Percentiles rank a stretch among this genome's conserved stretches.
These are phyloP conservation scores for Aspergillus hiratsukae DNA, from an alignment of 2,329 filamentous ascomycete genomes.

Conservation along the genomic window DNA sequence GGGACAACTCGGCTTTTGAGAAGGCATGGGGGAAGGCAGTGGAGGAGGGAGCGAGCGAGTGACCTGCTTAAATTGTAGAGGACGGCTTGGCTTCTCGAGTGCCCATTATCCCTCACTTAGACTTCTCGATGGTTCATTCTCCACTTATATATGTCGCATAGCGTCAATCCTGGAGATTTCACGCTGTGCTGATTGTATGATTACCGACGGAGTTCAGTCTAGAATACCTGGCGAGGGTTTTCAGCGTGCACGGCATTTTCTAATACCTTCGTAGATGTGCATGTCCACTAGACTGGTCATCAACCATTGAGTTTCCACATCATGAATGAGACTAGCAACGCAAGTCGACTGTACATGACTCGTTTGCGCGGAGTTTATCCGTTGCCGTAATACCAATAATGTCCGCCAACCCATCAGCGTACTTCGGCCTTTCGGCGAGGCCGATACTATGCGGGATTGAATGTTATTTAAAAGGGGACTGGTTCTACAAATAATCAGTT, in stretches of 20 bases:
- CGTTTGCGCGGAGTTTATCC: neutral
- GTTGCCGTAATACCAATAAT: no score
- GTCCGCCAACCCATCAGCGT: neutral
- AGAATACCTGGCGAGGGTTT: neutral
- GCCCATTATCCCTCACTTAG: neutral
- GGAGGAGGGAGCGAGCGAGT: constrained; percentile 17
- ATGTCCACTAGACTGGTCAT: neutral
- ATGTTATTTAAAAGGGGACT: neutral
- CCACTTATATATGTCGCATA: neutral
- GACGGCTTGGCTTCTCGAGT: neutral
- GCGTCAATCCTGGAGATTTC: neutral
- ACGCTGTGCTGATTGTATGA: neutral
- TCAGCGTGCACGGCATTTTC: neutral
- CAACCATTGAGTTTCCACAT: neutral
- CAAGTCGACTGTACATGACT: neutral
- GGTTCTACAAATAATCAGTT: no score
- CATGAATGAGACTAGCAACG: no score
- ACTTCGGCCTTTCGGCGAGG: no score
- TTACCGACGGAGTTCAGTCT: neutral
- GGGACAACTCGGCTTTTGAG: constrained; percentile 29
- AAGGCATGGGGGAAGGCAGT: constrained; percentile 36
- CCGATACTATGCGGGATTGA: neutral
- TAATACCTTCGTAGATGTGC: neutral
- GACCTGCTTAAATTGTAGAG: constrained; percentile 1
- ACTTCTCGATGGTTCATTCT: neutral